Evolutionary conservation across 2,329 filamentous ascomycete genomes (phyloP).

Genomic region (Aspergillus intermedius): DNA sequence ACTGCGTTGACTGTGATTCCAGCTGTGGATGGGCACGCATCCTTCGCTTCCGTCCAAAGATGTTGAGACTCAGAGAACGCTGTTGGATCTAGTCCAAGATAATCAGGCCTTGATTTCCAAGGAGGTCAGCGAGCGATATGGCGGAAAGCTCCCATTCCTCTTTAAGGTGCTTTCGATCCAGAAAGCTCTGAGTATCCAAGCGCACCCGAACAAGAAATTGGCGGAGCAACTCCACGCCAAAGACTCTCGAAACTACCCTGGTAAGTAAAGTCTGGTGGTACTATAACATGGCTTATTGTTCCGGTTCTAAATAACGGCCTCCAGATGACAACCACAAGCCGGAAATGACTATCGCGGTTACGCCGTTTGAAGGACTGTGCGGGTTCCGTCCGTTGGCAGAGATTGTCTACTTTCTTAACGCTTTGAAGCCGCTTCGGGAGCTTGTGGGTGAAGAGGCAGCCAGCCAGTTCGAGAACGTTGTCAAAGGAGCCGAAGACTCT

Average conservation of each 20-base stretch:
- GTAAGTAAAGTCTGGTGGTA: constrained; percentile 23
- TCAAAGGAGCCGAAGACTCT: constrained; percentile 52
- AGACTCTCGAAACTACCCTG: constrained; percentile 88
- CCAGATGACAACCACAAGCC: constrained; percentile 97
- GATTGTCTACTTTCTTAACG: constrained; percentile 75
- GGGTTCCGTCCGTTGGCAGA: constrained; percentile 85
- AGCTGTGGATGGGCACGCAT: constrained; percentile 99
- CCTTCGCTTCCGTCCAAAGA: constrained; percentile 93
- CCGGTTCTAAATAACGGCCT: constrained; percentile 3
- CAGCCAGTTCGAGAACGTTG: constrained; percentile 51
- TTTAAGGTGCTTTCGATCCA: constrained; percentile 97
- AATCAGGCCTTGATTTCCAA: constrained; percentile 75
- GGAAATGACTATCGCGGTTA: constrained; percentile 98
- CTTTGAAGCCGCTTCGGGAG: constrained; percentile 56
- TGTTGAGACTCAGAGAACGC: constrained; percentile 70
- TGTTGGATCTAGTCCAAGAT: constrained; percentile 80
- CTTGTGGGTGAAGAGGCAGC: constrained; percentile 52
- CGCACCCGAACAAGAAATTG: constrained; percentile 91
- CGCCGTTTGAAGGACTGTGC: constrained; percentile 90
- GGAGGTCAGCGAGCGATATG: constrained; percentile 67
- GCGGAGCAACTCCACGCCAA: constrained; percentile 79
- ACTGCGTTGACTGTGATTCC: constrained; percentile 8
- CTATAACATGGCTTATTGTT: too few species aligned
- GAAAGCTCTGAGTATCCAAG: constrained; percentile 95
- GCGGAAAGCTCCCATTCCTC: constrained; percentile 80